phyloP scores from a whole-genome alignment of 2,329 filamentous ascomycete species.

The Bipolaris oryzae region DNA sequence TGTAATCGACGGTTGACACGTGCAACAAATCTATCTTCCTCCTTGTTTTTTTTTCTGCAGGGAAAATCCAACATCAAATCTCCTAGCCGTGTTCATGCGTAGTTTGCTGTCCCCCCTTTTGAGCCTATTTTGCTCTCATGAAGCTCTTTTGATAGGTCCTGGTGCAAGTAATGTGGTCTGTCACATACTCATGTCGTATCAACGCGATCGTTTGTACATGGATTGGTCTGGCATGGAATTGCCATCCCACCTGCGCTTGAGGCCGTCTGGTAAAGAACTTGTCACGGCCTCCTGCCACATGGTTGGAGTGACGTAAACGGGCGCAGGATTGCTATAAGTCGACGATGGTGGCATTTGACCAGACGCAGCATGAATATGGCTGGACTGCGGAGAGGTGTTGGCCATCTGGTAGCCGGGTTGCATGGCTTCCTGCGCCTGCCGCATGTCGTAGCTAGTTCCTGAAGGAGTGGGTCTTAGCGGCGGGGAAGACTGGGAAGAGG shows the following conservation, averaged over 20 bases:
- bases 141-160: neutral
- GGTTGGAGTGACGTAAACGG: conserved; percentile 54
- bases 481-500: conserved; percentile 52
- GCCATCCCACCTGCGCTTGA: conserved; percentile 56
- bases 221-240: conserved; percentile 46
- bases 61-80: neutral
- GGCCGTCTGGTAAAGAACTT: conserved; percentile 48
- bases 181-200: conserved; percentile 16
- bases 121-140: conserved; percentile 1
- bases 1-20: neutral
- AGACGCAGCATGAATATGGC: conserved; percentile 34
- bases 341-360: conserved; percentile 44
- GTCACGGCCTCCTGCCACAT: conserved; percentile 60
- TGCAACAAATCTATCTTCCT: neutral
- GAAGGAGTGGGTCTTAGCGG: conserved; percentile 52
- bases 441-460: conserved; percentile 49
- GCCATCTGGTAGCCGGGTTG: conserved; percentile 44
- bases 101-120: conserved; percentile 3
- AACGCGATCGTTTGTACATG: conserved; percentile 49
- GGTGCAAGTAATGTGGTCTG: neutral
- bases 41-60: neutral
- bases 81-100: neutral
- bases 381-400: conserved; percentile 45
- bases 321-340: conserved; percentile 39
- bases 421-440: conserved; percentile 43